Base-by-base conservation (phyloP, 805 yeast species). In the Candida taoyuanica region DNA sequence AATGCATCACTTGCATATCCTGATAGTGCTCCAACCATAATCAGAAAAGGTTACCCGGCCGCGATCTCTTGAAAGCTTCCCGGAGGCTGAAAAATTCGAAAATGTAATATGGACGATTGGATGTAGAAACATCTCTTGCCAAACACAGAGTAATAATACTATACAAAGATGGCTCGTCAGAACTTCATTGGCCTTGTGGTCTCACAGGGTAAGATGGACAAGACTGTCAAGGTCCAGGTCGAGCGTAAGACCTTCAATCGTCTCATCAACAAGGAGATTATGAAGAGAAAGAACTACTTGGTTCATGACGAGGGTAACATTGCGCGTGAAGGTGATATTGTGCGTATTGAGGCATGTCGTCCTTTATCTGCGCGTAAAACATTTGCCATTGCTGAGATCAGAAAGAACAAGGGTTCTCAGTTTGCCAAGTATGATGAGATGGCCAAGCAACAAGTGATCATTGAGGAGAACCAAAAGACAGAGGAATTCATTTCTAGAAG, bases 131-230 rank as follows among this genome's bases (percentile, higher is more conserved):
- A n/a, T n/a, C n/a, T n/a, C n/a, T n/a, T n/a, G n/a, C n/a, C n/a
- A n/a, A n/a, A n/a, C n/a, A n/a, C n/a, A n/a, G n/a, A n/a, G n/a
- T n/a, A n/a, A n/a, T n/a, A n/a, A n/a, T n/a, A n/a, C n/a, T n/a
- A n/a, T n/a, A n/a, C n/a, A n/a, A 30, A 34, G 12, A 87, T 86
- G 95, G 91, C 94, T 36, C 79, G 88, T 64, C 96, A 86, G 55
- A 85, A 86, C 58, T 86, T 89, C 56, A 67, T 87, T 33, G 98
- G 98, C 32, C 79, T 87, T 63, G 98, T 91, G 50, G 80, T 88
- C 23, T 87, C 96, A 35, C 97, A 89, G 58, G 98, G 98, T 30
- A 87, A 87, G 62, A 93, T 89, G 96, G 74, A 75, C 64, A 93
- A 91, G 68, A 91, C 98, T 41, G 88, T 91, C 47, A 89, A 88